Evolutionary conservation across 2,329 filamentous ascomycete genomes (phyloP).

Genomic region (Fusarium tricinctum): DNA sequence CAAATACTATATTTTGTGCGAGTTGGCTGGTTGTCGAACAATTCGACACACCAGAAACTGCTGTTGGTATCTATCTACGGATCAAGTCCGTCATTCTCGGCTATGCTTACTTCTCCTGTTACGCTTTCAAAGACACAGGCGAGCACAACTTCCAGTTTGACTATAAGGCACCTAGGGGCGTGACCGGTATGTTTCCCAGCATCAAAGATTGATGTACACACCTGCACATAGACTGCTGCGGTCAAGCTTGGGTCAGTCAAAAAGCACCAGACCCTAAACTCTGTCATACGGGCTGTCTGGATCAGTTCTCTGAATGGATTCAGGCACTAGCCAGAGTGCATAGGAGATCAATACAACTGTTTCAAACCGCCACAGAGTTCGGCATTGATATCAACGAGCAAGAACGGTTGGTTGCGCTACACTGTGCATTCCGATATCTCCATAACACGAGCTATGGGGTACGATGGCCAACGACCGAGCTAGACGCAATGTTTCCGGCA

Average conservation of each 20-base stretch:
- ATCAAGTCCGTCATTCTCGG: slow-evolving; percentile 43
- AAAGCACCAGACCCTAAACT: slow-evolving; percentile 15
- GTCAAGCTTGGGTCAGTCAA: slow-evolving; percentile 19
- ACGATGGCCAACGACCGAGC: slow-evolving; percentile 32
- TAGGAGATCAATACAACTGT: slow-evolving; percentile 36
- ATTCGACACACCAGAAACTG: slow-evolving; percentile 20
- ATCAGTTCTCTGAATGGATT: slow-evolving; percentile 24
- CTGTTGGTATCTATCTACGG: slow-evolving; percentile 29
- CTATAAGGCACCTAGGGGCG: slow-evolving; percentile 43
- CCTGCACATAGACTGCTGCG: slow-evolving; percentile 24
- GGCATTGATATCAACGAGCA: slow-evolving; percentile 25
- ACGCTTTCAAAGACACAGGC: slow-evolving; percentile 26
- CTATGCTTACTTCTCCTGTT: slow-evolving; percentile 46
- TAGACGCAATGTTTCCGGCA: slow-evolving; percentile 21
- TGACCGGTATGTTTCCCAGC: slow-evolving; percentile 42
- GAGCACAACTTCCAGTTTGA: slow-evolving; percentile 26
- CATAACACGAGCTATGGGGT: slow-evolving; percentile 39
- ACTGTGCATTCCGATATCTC: slow-evolving; percentile 29
- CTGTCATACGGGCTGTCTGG: slow-evolving; percentile 22
- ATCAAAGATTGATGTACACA: slow-evolving; percentile 35
- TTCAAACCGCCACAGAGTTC: slow-evolving; percentile 41
- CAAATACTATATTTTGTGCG: slow-evolving; percentile 41
- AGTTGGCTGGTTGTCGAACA: slow-evolving; percentile 27
- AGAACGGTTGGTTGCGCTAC: slow-evolving; percentile 32
- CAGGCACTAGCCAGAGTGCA: slow-evolving; percentile 23